Conservation (phyloP, 2,329 filamentous ascomycete genomes). For the Colletotrichum tanaceti region DNA sequence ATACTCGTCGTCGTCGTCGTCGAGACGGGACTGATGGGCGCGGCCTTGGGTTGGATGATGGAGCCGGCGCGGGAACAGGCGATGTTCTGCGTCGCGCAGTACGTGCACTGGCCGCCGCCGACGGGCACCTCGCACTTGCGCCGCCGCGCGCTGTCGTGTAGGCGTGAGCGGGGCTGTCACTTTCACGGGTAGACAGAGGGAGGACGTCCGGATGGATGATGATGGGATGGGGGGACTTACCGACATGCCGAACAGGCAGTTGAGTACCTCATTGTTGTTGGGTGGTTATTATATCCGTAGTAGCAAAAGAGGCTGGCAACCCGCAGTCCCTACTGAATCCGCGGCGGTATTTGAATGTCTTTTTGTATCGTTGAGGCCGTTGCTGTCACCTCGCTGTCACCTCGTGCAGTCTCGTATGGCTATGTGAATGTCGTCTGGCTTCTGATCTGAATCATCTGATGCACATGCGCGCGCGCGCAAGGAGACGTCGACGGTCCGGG, state of each 20-base stretch:
- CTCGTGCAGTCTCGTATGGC: neutral
- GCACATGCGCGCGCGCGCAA: neutral
- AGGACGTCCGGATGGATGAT: too few relatives aligned
- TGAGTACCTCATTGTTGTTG: conserved; percentile 38
- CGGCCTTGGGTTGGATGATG: conserved; percentile 41
- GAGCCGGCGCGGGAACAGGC: conserved; percentile 41
- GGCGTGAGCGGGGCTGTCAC: conserved; percentile 9
- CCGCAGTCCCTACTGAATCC: neutral
- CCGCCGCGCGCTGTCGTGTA: conserved; percentile 37
- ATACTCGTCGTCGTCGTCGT: conserved; percentile 11
- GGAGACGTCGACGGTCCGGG: conserved; percentile 1
- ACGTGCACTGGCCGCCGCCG: conserved; percentile 39
- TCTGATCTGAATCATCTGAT: neutral
- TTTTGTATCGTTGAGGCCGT: neutral
- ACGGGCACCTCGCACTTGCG: conserved; percentile 40
- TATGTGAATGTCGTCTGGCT: conserved; percentile 1
- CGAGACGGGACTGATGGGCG: conserved; percentile 35
- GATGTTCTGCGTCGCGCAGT: conserved; percentile 40
- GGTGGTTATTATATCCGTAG: neutral
- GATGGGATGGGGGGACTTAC: conserved; percentile 39
- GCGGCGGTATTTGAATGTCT: conserved; percentile 9
- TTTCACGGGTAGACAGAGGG: neutral
- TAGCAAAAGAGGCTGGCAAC: neutral
- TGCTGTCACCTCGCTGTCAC: too few relatives aligned
- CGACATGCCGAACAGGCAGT: conserved; percentile 42